phyloP scores from a whole-genome alignment of 1,139 yeast genomes.

The Yamadazyma friedrichii region DNA sequence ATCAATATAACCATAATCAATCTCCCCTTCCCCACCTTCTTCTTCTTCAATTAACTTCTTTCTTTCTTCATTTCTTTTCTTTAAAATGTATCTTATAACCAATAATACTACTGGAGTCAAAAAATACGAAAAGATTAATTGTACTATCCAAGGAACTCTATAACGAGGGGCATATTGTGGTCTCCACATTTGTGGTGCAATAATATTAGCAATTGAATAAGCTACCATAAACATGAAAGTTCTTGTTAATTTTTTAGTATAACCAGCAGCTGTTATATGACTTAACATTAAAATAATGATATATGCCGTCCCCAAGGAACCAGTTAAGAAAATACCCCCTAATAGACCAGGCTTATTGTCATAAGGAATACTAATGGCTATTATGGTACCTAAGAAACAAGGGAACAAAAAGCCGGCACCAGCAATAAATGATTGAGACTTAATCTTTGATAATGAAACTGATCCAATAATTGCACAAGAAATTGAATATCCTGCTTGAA shows the following conservation, averaged over 20 bases:
- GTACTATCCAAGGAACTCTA: constrained; percentile 23
- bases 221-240: constrained; percentile 22
- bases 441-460: constrained; percentile 16
- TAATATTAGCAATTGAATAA: constrained; percentile 24
- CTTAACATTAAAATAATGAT: constrained; percentile 23
- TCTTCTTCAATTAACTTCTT: constrained; percentile 7
- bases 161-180: constrained; percentile 17
- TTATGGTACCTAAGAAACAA: constrained; percentile 38
- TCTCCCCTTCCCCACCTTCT: constrained; percentile 9
- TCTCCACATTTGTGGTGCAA: constrained; percentile 25
- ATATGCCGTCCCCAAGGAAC: constrained; percentile 20
- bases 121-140: constrained; percentile 18
- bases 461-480: constrained; percentile 17
- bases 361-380: constrained; percentile 20
- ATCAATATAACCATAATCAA: constrained; percentile 11
- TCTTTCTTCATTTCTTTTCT: constrained; percentile 18
- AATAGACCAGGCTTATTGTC: constrained; percentile 26
- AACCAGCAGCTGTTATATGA: constrained; percentile 25
- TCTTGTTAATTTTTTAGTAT: constrained; percentile 23
- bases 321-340: constrained; percentile 21
- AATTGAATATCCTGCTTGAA: constrained; percentile 19
- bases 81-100: constrained; percentile 16
- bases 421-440: constrained; percentile 16
- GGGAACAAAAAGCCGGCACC: constrained; percentile 30
- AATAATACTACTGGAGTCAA: constrained; percentile 17